Evolutionary conservation across 2,329 filamentous ascomycete genomes (phyloP), one percentile per base, ranked within the genome.

Genomic region (Pyricularia sp.): DNA sequence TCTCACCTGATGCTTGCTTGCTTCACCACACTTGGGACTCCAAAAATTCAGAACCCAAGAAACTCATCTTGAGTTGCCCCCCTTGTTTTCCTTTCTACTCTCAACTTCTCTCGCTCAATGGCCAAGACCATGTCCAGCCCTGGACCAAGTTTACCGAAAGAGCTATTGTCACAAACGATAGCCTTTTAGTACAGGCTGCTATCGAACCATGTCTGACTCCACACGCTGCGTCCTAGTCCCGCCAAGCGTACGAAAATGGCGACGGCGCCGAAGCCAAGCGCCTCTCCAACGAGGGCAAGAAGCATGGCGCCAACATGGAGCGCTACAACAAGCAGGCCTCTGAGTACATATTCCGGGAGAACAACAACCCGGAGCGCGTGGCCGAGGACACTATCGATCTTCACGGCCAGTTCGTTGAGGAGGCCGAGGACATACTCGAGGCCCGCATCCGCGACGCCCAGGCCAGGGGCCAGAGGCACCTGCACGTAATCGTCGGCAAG

Each of bases 401-500:
- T 65, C 95, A 99, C 78, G 95, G 95, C 2, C 91, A 96, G 76
- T 97, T 91, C 75, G 94, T 97, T 70, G 92, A 97, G 77, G 95
- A 98, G 82, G 95, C 95, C 5, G 93, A 97, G 82, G 87, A 92
- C 72, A 95, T 97, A 69, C 83, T 98, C 26, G 92, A 94, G 81
- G 85, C 92, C 79, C 86, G 95, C 73, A 97, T 99, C 76, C 87
- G 88, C 73, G 89, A 92, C 73, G 93, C 93, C 70, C 87, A 88
- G 77, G 79, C 85, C 68, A 85, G 87, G 50, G 92, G 92, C 0
- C 90, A 97, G 81, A 87, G 83, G 25, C 92, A 97, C 80, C 82
- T 99, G 69, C 93, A 97, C 80, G 94, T 97, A 59, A 97, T 99
- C 75, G 94, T 98, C 33, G 95, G 95, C 75, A 97, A 94, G 80